Conservation (phyloP, 1,139 yeast genomes). For the Pichia sorboxylosa region DNA sequence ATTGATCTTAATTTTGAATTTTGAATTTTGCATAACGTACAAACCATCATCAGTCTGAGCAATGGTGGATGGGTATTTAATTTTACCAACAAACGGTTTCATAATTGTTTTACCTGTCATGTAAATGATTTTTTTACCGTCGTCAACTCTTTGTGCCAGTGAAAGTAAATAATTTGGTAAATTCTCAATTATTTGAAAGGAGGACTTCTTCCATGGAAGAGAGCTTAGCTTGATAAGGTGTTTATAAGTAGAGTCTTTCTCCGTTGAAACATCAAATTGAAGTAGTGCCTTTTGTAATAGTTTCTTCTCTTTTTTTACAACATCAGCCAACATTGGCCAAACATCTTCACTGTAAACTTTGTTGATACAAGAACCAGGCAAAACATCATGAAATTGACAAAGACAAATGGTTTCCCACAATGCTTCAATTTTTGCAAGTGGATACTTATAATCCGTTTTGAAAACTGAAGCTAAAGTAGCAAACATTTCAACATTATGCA, state of each 20-base stretch:
- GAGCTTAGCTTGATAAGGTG: constrained; percentile 36
- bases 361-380: constrained; percentile 93
- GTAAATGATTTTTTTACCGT: constrained; percentile 9
- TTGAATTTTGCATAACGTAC: constrained; percentile 45
- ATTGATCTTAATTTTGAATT: constrained; percentile 45
- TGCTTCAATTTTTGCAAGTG: constrained; percentile 49
- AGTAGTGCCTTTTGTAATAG: constrained; percentile 43
- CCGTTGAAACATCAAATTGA: constrained; percentile 22
- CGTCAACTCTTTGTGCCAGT: constrained; percentile 11
- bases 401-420: constrained; percentile 83
- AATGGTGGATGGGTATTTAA: constrained; percentile 38
- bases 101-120: constrained; percentile 14
- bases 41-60: constrained; percentile 27
- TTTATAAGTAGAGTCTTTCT: constrained; percentile 7
- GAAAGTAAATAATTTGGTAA: constrained; percentile 11
- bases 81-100: constrained; percentile 14
- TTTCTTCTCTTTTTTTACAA: constrained; percentile 40
- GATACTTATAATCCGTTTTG: constrained; percentile 48
- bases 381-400: constrained; percentile 93
- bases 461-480: constrained; percentile 65
- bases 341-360: constrained; percentile 90
- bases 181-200: constrained; percentile 33
- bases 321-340: constrained; percentile 58
- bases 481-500: constrained; percentile 77
- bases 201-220: constrained; percentile 58